These are phyloP conservation scores for Lepiota venenata DNA, from an alignment of 768 basidiomycete species.

Conservation along the genomic window DNA sequence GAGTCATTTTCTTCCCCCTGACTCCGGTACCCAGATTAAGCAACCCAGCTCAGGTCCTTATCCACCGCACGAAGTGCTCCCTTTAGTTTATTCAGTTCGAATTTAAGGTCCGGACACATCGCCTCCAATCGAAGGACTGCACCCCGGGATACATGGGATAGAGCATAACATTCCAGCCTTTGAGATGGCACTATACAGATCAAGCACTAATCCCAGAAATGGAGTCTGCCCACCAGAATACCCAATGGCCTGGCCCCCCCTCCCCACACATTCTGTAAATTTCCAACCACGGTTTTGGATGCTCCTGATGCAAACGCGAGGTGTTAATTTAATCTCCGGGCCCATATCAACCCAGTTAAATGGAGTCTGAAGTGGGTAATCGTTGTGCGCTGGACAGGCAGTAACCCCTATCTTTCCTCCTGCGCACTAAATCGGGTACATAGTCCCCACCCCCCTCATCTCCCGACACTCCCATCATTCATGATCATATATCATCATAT, in stretches of 20 bases:
- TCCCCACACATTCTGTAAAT: conserved; percentile 6
- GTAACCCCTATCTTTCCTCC: not conserved
- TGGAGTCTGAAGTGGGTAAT: conserved; percentile 1
- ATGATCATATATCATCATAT: not conserved
- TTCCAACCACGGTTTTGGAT: not conserved
- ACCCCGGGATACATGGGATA: not conserved
- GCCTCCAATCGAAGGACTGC: not conserved
- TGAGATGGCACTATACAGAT: not conserved
- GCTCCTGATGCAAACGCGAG: conserved; percentile 3
- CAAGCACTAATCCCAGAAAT: not conserved
- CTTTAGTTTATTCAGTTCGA: not conserved
- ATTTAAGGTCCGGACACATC: not conserved
- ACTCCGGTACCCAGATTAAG: conserved; percentile 1
- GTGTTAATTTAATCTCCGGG: conserved; percentile 9
- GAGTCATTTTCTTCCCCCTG: not conserved
- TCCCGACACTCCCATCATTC: too few relatives aligned
- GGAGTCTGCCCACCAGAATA: not conserved
- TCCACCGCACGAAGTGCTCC: not conserved
- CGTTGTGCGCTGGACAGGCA: not conserved
- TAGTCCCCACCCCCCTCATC: conserved; percentile 1
- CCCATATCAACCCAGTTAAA: not conserved
- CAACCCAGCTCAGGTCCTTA: conserved; percentile 1
- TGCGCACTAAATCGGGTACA: not conserved
- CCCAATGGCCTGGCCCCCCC: not conserved
- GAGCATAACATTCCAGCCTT: not conserved